phyloP scores from a whole-genome alignment of 495 filamentous ascomycete species.

The Aspergillus funiculosus region DNA sequence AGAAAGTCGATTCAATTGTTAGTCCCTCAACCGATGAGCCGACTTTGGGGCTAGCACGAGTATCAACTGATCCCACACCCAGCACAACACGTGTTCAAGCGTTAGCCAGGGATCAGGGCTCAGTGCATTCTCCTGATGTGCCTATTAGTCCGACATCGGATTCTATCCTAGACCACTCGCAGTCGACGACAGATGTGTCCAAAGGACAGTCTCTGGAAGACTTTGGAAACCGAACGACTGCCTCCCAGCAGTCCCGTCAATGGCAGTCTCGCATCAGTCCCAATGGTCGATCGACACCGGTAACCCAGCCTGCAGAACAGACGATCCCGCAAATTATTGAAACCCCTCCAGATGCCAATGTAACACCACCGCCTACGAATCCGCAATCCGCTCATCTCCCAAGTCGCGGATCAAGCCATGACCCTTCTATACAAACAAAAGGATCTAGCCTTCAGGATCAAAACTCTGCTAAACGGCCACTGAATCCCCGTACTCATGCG shows the following conservation, averaged over 20 bases:
- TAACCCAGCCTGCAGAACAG: conserved; percentile 32
- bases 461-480: conserved; percentile 24
- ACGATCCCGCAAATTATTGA: conserved; percentile 65
- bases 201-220: conserved; percentile 8
- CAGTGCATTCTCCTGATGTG: conserved; percentile 20
- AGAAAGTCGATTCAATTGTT: conserved; percentile 42
- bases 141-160: conserved; percentile 26
- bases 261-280: conserved; percentile 43
- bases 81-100: conserved; percentile 22
- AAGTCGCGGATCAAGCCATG: conserved; percentile 53
- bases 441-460: conserved; percentile 19
- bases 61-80: conserved; percentile 71
- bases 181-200: conserved; percentile 18
- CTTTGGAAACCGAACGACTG: conserved; percentile 13
- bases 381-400: conserved; percentile 33
- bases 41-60: conserved; percentile 55
- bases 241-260: conserved; percentile 29
- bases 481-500: conserved; percentile 21
- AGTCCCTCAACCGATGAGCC: conserved; percentile 38
- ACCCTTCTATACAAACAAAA: conserved; percentile 26
- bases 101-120: conserved; percentile 23
- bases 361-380: conserved; percentile 22
- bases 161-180: conserved; percentile 26
- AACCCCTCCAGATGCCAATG: conserved; percentile 47
- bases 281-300: conserved; percentile 43